These are phyloP conservation scores for Tremella mesenterica DNA, from an alignment of 768 basidiomycete genomes.

Conservation along the genomic window DNA sequence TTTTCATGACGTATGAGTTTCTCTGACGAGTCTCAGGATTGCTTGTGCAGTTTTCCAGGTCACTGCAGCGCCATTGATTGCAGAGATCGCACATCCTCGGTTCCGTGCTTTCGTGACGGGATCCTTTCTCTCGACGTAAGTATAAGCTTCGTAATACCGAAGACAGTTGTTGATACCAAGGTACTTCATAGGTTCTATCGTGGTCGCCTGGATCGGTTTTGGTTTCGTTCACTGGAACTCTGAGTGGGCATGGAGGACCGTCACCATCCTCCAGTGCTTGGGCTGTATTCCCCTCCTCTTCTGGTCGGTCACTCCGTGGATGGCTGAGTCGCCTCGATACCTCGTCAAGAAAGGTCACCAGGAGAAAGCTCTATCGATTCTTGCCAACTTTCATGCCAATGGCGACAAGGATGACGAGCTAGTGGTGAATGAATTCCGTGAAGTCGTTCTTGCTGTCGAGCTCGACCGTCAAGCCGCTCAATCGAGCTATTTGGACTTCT, in stretches of 20 bases:
- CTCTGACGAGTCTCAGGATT: background rate
- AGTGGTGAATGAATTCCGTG: conserved; percentile 40
- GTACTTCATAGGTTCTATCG: conserved; percentile 14
- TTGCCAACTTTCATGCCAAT: conserved; percentile 77
- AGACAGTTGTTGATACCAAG: no score
- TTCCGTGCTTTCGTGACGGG: conserved; percentile 43
- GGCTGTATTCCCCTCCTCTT: conserved; percentile 47
- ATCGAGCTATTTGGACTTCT: conserved; percentile 49
- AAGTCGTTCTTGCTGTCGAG: conserved; percentile 60
- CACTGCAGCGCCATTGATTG: conserved; percentile 53
- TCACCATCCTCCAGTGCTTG: conserved; percentile 21
- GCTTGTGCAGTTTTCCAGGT: conserved; percentile 24
- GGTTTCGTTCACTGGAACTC: conserved; percentile 13
- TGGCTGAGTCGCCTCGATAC: conserved; percentile 78
- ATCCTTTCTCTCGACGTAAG: background rate
- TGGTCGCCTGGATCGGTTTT: conserved; percentile 8
- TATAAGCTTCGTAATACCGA: no score
- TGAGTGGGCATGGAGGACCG: conserved; percentile 55
- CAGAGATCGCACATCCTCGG: conserved; percentile 20
- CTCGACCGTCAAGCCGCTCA: conserved; percentile 8
- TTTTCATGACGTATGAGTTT: background rate
- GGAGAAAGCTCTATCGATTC: conserved; percentile 55
- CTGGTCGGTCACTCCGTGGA: conserved; percentile 50
- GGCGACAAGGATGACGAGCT: conserved; percentile 55
- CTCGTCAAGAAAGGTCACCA: conserved; percentile 65